Evolutionary conservation across 495 filamentous ascomycete genomes (phyloP).

Genomic region (Talaromyces adpressus): DNA sequence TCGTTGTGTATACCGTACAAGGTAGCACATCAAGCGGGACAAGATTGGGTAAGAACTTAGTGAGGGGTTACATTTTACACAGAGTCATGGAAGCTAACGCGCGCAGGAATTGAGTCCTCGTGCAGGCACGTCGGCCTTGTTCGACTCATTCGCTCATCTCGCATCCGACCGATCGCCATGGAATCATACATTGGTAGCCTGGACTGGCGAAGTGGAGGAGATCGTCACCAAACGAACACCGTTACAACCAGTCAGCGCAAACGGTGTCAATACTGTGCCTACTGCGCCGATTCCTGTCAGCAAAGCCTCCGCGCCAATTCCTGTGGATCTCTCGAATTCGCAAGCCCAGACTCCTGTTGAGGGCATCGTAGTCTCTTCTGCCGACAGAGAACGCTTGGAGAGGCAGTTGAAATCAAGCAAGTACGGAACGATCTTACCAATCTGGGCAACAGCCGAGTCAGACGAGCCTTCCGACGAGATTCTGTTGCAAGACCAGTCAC

Average conservation of each 20-base stretch:
- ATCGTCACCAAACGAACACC: slow-evolving; percentile 26
- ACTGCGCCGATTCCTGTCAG: slow-evolving; percentile 27
- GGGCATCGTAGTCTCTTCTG: slow-evolving; percentile 53
- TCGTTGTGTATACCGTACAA: slow-evolving; percentile 80
- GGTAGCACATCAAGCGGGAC: slow-evolving; percentile 55
- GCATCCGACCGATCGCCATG: slow-evolving; percentile 67
- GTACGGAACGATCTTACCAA: slow-evolving; percentile 64
- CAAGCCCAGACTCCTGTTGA: slow-evolving; percentile 52
- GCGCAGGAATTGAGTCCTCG: slow-evolving; percentile 62
- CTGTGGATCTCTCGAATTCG: slow-evolving; percentile 51
- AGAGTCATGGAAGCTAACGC: slow-evolving; percentile 8
- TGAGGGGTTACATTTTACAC: too few relatives aligned
- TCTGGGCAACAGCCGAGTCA: slow-evolving; percentile 73
- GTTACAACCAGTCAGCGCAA: slow-evolving; percentile 26
- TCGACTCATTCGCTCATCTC: slow-evolving; percentile 80
- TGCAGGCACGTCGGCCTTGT: slow-evolving; percentile 78
- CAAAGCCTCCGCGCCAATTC: slow-evolving; percentile 65
- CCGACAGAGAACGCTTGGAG: slow-evolving; percentile 64
- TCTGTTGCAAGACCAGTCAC: slow-evolving; percentile 64
- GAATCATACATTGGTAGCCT: slow-evolving; percentile 83
- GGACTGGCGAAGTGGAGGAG: slow-evolving; percentile 81
- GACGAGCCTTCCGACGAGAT: slow-evolving; percentile 58
- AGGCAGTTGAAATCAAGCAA: slow-evolving; percentile 58
- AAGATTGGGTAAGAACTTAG: slow-evolving; percentile 59
- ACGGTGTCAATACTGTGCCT: slow-evolving; percentile 16